Percentiles rank a stretch among this genome's conserved stretches.
Conservation (phyloP, 352 stramenopile genomes). For the Pythium scleroteichum region DNA sequence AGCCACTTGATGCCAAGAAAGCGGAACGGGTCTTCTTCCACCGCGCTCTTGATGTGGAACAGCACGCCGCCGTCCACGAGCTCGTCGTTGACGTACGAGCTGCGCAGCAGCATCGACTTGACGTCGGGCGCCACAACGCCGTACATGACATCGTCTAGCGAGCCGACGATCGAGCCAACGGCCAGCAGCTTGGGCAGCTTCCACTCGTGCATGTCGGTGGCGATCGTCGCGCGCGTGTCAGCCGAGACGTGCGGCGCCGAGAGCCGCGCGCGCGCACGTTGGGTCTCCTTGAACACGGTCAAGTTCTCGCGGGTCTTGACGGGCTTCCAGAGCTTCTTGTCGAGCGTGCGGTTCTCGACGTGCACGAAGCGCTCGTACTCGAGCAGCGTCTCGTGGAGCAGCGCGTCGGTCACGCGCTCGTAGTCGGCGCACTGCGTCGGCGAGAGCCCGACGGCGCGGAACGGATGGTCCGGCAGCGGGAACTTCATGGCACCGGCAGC, state of each 20-base stretch:
- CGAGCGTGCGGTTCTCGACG: constrained; percentile 27
- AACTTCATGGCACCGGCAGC: constrained; percentile 26
- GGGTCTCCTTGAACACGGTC: constrained; percentile 35
- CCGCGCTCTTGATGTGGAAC: constrained; percentile 43
- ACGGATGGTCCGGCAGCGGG: constrained; percentile 26
- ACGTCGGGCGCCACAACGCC: constrained; percentile 49
- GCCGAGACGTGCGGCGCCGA: background rate
- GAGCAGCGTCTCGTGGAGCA: constrained; percentile 28
- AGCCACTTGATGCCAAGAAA: constrained; percentile 31
- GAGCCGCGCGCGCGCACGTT: background rate
- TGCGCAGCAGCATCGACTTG: constrained; percentile 53
- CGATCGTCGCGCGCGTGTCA: constrained; percentile 1
- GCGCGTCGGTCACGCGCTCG: constrained; percentile 3
- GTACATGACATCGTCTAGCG: constrained; percentile 39
- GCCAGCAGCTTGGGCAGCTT: constrained; percentile 26
- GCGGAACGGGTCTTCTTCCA: constrained; percentile 26
- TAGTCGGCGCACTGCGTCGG: constrained; percentile 20
- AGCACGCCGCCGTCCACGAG: constrained; percentile 53
- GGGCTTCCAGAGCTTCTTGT: constrained; percentile 32
- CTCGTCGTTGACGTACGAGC: constrained; percentile 47
- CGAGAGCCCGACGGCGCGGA: constrained; percentile 29
- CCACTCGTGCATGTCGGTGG: constrained; percentile 18
- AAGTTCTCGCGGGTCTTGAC: constrained; percentile 38
- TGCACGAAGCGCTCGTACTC: constrained; percentile 31
- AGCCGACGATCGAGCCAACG: constrained; percentile 28